Evolutionary conservation across 176 grass and related monocot genomes (phyloP), one percentile per base, ranked within the genome.

Genomic region (Bolboschoenus planiculmis): DNA sequence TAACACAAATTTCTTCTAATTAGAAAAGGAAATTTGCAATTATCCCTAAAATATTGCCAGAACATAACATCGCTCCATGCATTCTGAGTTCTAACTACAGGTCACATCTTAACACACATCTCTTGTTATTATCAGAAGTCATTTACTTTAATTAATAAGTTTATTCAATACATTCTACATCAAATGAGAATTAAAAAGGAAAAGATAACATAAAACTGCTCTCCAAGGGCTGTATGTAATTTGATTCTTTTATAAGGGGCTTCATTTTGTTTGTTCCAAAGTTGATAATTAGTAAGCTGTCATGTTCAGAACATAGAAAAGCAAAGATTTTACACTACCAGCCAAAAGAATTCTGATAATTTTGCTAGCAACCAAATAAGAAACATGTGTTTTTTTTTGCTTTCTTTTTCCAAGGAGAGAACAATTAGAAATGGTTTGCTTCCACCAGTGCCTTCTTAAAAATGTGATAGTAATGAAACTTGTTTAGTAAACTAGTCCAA

Each of bases 1-100:
- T 77, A 44, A 77, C 72, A 77, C 53, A 77, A n/a, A 77, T 18
- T 77, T 77, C 71, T 50, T 50, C 46, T n/a, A 77, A 51, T 26
- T 53, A 77, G n/a, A 33, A 31, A 50, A 26, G 43, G 44, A 53
- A 76, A 48, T 76, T 31, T 76, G 26, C n/a, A 30, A 15, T n/a
- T 53, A 76, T 29, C 6, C 13, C 72, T 30, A 76, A 76, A 76
- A 30, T 18, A 70, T 3, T 53, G 44, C 16, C 27, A 50, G 42
- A 76, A 51, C 14, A 51, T 18, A 50, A 51, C 14, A 53, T 53
- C 15, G 9, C 2, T 76, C 40, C n/a, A n/a, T n/a, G n/a, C n/a
- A n/a, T n/a, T n/a, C n/a, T n/a, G n/a, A 15, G 18, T 53, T 53
- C 10, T 50, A 76, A 31, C 44, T 30, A 75, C 24, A 21, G 0